Base-by-base conservation (phyloP, 2,329 filamentous ascomycete species). In the Trichophaea hybrida region DNA sequence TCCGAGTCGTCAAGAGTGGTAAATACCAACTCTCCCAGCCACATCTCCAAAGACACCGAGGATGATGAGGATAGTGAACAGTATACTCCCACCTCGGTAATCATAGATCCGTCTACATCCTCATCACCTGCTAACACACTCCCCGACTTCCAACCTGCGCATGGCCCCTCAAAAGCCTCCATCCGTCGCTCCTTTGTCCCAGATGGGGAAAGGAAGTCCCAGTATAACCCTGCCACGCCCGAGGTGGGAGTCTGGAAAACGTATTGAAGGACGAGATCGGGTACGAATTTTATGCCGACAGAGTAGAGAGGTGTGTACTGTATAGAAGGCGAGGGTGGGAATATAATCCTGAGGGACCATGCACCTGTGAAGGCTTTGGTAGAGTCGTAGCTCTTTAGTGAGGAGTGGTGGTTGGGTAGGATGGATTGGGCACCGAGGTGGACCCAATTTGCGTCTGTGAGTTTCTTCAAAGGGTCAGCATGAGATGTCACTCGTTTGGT, bases 391-490 rank as follows among this genome's bases (percentile, higher is more conserved):
- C 38, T 56, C 66, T 31, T 54, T 57, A 32, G 34, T 61, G 37
- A 24, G 57, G 8, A 60, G 59, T 43, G 59, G 37, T 62, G 66
- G 5, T 61, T 62, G 15, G 67, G 67, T 34, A 68, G 40, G 37
- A 68, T 60, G 2, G 63, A 64, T 58, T 68, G 67, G 6, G 59
- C 59, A 12, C 67, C 67, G n/a, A 68, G 53, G 34, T 68, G 66
- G 17, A 66, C 63, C 67, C 67, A 68, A 35, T 65, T 58, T 31
- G 37, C 55, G 6, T 40, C 40, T 15, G 66, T 59, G 37, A 66
- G 33, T 53, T 35, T 59, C 61, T 64, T 15, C 6, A 32, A 37
- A 33, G 49, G 53, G 52, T 54, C 10, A 31, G 33, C 40, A 48
- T 35, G 8, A 44, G 2, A 49, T 17, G 24, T 12, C 15, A 7